Evolutionary conservation across 371 early-diverging fungal species (phyloP).

Genomic region (Mortierella sp.): DNA sequence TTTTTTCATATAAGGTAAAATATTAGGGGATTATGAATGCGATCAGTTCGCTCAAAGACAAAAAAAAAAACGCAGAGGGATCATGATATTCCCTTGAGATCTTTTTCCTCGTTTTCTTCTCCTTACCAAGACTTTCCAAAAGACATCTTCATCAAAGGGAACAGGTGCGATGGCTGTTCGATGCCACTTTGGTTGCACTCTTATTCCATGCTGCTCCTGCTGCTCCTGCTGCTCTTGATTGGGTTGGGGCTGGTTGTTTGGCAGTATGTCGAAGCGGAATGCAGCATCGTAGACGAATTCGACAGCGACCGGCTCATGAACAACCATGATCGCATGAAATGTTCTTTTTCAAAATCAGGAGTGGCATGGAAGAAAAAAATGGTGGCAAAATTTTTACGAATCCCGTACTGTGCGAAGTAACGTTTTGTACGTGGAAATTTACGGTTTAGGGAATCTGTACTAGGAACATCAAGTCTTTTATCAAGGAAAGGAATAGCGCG

Average conservation of each 20-base stretch:
- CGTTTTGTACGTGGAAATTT: too few relatives aligned
- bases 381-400: slow-evolving; percentile 6
- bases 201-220: not conserved
- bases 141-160: slow-evolving; percentile 31
- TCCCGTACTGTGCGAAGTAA: too few relatives aligned
- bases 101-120: not conserved
- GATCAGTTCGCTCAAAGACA: too few relatives aligned
- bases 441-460: too few relatives aligned
- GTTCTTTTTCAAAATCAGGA: not conserved
- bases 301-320: slow-evolving; percentile 7
- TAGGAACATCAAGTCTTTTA: too few relatives aligned
- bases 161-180: slow-evolving; percentile 37
- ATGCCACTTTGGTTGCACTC: slow-evolving; percentile 21
- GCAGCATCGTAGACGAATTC: slow-evolving; percentile 31
- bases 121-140: slow-evolving; percentile 47
- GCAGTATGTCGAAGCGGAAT: slow-evolving; percentile 34
- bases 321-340: slow-evolving; percentile 13
- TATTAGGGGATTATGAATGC: too few relatives aligned
- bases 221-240: not conserved
- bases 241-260: slow-evolving; percentile 12
- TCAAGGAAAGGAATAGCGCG: too few relatives aligned
- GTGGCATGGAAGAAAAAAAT: not conserved
- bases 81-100: not conserved
- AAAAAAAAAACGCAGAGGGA: too few relatives aligned
- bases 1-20: too few relatives aligned